A percentile compares a stretch with the other conserved stretches of the same genome.
These are phyloP conservation scores for Colletotrichum sp. DNA, from an alignment of 2,329 filamentous ascomycete species.

Conservation along the genomic window DNA sequence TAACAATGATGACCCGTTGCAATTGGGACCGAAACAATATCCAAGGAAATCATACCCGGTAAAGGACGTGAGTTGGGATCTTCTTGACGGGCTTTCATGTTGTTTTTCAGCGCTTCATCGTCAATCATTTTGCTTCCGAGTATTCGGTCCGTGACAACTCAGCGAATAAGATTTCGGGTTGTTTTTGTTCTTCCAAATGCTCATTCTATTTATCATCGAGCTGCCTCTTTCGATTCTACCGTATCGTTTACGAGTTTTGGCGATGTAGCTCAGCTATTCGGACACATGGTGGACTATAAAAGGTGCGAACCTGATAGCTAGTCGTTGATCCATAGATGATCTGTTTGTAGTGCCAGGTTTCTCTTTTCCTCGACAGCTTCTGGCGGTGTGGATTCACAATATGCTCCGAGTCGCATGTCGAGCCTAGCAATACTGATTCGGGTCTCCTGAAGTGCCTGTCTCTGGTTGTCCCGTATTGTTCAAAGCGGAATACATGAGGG, in stretches of 20 bases:
- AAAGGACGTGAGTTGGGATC: neutral
- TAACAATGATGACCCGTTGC: no score
- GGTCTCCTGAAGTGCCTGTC: neutral
- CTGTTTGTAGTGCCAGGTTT: neutral
- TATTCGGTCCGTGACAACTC: neutral
- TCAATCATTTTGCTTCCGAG: neutral
- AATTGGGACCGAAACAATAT: no score
- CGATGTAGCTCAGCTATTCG: no score
- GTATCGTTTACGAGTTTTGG: no score
- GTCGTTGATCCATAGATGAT: neutral
- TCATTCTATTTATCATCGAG: no score
- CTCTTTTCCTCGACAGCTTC: neutral
- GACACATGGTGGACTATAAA: no score
- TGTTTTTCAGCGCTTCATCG: neutral
- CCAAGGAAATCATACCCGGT: no score
- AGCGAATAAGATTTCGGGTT: neutral
- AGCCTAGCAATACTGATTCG: neutral
- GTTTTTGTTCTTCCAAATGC: neutral
- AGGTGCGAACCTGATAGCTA: neutral
- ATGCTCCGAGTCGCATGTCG: neutral
- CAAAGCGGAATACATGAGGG: neutral
- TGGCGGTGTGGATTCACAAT: neutral
- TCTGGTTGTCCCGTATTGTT: neutral
- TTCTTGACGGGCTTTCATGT: neutral
- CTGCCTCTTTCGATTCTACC: no score